phyloP scores from a whole-genome alignment of 192 early-diverging fungal species.

The Coemansia sp. region DNA sequence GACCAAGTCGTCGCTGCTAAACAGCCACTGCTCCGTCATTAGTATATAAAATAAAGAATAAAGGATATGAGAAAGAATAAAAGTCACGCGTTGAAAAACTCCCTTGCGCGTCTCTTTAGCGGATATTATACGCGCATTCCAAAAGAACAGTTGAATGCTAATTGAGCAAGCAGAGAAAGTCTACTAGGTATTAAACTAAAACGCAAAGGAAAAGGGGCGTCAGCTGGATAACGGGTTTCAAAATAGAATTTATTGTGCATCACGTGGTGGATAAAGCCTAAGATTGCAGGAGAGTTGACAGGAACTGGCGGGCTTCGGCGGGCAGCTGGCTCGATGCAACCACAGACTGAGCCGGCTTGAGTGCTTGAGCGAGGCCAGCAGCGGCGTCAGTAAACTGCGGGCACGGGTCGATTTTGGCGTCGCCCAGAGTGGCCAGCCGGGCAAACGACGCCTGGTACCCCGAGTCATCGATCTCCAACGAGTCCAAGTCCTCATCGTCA shows the following conservation, averaged over 20 bases:
- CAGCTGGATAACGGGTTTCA: background rate
- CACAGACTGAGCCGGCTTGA: conserved; percentile 23
- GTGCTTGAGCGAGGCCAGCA: conserved; percentile 24
- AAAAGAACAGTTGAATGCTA: background rate
- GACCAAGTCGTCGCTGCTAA: conserved; percentile 58
- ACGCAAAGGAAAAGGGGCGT: too few species aligned
- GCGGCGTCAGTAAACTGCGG: conserved; percentile 50
- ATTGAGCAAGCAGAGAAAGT: background rate
- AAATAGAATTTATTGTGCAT: background rate
- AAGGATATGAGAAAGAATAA: background rate
- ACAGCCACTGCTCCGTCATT: conserved; percentile 57
- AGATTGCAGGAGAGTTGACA: conserved; percentile 12
- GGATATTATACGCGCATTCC: background rate
- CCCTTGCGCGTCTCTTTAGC: background rate
- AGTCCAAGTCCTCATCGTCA: conserved; percentile 60
- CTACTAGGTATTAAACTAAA: too few species aligned
- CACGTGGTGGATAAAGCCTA: conserved; percentile 6
- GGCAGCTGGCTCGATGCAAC: conserved; percentile 28
- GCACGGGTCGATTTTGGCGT: conserved; percentile 63
- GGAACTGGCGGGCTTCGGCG: conserved; percentile 10
- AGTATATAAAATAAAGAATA: background rate
- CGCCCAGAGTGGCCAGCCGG: conserved; percentile 67
- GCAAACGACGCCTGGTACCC: conserved; percentile 85
- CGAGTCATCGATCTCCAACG: conserved; percentile 74
- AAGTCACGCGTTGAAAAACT: background rate